Conservation (phyloP, 2,329 filamentous ascomycete species). For the Cercospora zeae-maydis region DNA sequence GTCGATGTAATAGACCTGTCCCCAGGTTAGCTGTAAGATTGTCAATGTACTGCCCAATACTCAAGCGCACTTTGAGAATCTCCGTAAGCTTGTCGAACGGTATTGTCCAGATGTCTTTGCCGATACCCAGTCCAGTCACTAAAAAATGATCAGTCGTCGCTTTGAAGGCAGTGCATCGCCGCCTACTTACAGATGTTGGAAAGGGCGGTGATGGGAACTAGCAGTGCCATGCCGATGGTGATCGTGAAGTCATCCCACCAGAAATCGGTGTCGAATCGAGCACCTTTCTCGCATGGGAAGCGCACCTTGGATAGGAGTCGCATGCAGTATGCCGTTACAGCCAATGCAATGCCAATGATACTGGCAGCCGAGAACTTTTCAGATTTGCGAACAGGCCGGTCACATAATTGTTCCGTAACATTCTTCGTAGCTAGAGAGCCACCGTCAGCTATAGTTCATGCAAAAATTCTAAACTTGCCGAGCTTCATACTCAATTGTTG, state of each 20-base stretch:
- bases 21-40: background rate
- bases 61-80: slow-evolving; percentile 10
- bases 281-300: slow-evolving; percentile 18
- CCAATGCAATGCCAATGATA: slow-evolving; percentile 11
- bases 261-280: slow-evolving; percentile 16
- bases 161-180: background rate
- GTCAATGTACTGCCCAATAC: background rate
- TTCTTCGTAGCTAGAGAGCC: slow-evolving; percentile 18
- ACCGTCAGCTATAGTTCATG: background rate
- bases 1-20: slow-evolving; percentile 18
- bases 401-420: slow-evolving; percentile 18
- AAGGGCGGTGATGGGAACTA: slow-evolving; percentile 16
- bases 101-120: slow-evolving; percentile 21
- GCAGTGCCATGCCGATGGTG: slow-evolving; percentile 13
- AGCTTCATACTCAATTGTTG: slow-evolving; percentile 19
- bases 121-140: slow-evolving; percentile 14
- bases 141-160: background rate
- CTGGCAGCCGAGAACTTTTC: slow-evolving; percentile 12
- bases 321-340: slow-evolving; percentile 15
- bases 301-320: slow-evolving; percentile 19
- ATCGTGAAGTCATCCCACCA: slow-evolving; percentile 25
- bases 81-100: slow-evolving; percentile 18
- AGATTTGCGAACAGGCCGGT: slow-evolving; percentile 10
- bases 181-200: slow-evolving; percentile 14
- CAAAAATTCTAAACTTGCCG: background rate